phyloP scores from a whole-genome alignment of 345 rosid genomes.

The Camelina neglecta region DNA sequence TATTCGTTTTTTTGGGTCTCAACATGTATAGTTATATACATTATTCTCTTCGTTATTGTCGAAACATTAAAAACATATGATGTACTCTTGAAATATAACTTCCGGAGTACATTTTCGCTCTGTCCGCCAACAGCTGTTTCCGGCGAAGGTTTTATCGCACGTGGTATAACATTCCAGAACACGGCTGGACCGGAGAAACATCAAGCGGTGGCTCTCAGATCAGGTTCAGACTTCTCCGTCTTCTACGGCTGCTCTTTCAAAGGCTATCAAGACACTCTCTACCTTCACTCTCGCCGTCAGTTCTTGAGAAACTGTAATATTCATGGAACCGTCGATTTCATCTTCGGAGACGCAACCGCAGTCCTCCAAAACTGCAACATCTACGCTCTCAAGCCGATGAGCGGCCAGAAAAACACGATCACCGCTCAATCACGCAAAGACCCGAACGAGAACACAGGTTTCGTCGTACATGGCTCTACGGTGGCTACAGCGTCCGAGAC shows the following conservation, averaged over 20 bases:
- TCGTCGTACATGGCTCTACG: slow-evolving; percentile 67
- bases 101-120: background rate
- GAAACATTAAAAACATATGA: background rate
- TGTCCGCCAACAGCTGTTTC: slow-evolving; percentile 53
- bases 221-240: slow-evolving; percentile 78
- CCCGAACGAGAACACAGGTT: slow-evolving; percentile 80
- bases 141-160: slow-evolving; percentile 75
- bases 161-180: slow-evolving; percentile 80
- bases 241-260: slow-evolving; percentile 81
- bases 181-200: slow-evolving; percentile 85
- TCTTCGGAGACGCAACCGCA: slow-evolving; percentile 74
- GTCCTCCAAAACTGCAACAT: slow-evolving; percentile 72
- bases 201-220: slow-evolving; percentile 89
- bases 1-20: background rate
- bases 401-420: slow-evolving; percentile 61
- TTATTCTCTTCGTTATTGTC: background rate
- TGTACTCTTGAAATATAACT: background rate
- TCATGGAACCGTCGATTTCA: slow-evolving; percentile 78
- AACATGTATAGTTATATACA: background rate
- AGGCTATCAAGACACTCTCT: slow-evolving; percentile 92
- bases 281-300: slow-evolving; percentile 77
- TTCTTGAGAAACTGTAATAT: slow-evolving; percentile 81
- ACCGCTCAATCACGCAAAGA: slow-evolving; percentile 79
- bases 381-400: slow-evolving; percentile 57
- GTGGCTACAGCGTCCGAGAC: slow-evolving; percentile 58